Conservation (phyloP, 768 basidiomycete species). For the Porphyrellus cyaneotinctus region DNA sequence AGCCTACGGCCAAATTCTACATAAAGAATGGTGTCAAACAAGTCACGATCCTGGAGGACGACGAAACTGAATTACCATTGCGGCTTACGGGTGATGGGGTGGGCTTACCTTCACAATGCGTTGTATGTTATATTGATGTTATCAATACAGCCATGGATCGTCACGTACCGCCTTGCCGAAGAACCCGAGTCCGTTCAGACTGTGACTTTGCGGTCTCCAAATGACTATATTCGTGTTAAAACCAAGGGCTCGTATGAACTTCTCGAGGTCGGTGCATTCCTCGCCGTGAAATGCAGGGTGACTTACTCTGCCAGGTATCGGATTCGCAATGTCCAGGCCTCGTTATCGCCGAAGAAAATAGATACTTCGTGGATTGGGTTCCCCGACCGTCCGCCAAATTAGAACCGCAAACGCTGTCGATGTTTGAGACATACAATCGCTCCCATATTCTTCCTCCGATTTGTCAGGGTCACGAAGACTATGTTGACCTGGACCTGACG, state of each 20-base stretch:
- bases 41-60: constrained; percentile 69
- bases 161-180: constrained; percentile 64
- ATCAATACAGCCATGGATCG: constrained; percentile 71
- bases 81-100: constrained; percentile 90
- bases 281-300: background rate
- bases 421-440: constrained; percentile 60
- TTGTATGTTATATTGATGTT: constrained; percentile 3
- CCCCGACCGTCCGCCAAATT: constrained; percentile 73
- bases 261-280: constrained; percentile 45
- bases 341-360: constrained; percentile 54
- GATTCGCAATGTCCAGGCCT: constrained; percentile 86
- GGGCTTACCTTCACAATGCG: constrained; percentile 25
- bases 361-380: constrained; percentile 74
- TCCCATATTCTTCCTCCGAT: constrained; percentile 73
- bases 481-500: constrained; percentile 79
- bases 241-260: constrained; percentile 76
- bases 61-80: constrained; percentile 68
- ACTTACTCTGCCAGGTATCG: constrained; percentile 48
- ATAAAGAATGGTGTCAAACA: constrained; percentile 54
- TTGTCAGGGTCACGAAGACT: constrained; percentile 77
- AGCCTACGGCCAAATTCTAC: constrained; percentile 90
- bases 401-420: constrained; percentile 51
- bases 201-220: constrained; percentile 52
- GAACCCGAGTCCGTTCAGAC: constrained; percentile 39
- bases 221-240: constrained; percentile 70